Evolutionary conservation across 2,329 filamentous ascomycete species (phyloP).

Genomic region (Claviceps cyperi): DNA sequence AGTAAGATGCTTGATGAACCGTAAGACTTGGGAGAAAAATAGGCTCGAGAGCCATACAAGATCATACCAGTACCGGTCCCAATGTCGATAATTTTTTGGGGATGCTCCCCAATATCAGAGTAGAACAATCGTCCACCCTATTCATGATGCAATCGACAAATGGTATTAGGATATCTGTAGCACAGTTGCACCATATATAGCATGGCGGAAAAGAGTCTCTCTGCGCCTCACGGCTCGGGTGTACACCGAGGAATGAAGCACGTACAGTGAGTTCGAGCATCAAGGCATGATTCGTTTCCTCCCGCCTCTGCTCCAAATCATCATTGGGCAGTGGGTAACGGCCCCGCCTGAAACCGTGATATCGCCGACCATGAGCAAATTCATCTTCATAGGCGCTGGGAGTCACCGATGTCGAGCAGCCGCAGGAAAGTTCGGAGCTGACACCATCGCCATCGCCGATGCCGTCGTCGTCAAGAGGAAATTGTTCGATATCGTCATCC

Average conservation of each 20-base stretch:
- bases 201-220: not conserved
- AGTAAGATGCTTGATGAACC: not conserved
- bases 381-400: slow-evolving; percentile 21
- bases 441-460: slow-evolving; percentile 9
- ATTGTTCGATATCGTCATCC: slow-evolving; percentile 15
- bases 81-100: slow-evolving; percentile 30
- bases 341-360: slow-evolving; percentile 28
- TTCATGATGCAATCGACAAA: not conserved
- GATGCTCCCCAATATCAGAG: slow-evolving; percentile 24
- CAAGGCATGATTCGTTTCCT: slow-evolving; percentile 30
- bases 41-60: not conserved
- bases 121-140: slow-evolving; percentile 25
- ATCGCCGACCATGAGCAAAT: slow-evolving; percentile 21
- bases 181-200: not conserved
- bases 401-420: slow-evolving; percentile 18
- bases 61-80: slow-evolving; percentile 33
- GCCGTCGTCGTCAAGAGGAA: slow-evolving; percentile 10
- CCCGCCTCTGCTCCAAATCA: slow-evolving; percentile 28
- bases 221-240: not conserved
- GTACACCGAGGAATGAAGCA: not conserved
- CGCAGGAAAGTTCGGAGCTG: slow-evolving; percentile 14
- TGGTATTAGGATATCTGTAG: not conserved
- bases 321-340: slow-evolving; percentile 35
- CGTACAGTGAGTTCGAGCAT: slow-evolving; percentile 29
- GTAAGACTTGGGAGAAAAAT: not conserved